These are phyloP conservation scores for Sporothrix mexicana DNA, from an alignment of 2,329 filamentous ascomycete species.

Conservation along the genomic window DNA sequence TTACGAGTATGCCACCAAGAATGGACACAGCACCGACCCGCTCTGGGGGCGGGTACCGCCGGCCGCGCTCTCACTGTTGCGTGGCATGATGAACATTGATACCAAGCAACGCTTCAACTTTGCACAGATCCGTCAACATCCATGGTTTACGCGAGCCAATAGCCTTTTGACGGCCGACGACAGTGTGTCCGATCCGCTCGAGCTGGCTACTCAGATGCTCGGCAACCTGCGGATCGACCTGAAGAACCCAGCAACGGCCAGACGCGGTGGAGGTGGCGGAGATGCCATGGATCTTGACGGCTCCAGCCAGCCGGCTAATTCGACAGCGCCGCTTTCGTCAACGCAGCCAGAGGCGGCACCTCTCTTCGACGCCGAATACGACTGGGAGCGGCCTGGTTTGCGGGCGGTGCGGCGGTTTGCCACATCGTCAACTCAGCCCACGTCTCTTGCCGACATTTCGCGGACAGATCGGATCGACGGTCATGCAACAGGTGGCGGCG, in stretches of 20 bases:
- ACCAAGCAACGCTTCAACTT: slow-evolving; percentile 79
- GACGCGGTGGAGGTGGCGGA: slow-evolving; percentile 42
- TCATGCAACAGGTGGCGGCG: slow-evolving; percentile 27
- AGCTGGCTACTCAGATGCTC: slow-evolving; percentile 92
- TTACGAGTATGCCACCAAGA: slow-evolving; percentile 79
- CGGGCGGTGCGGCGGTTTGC: slow-evolving; percentile 56
- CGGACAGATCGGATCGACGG: slow-evolving; percentile 45
- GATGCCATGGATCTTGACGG: slow-evolving; percentile 76
- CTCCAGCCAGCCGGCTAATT: slow-evolving; percentile 49
- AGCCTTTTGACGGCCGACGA: slow-evolving; percentile 76
- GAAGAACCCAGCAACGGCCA: slow-evolving; percentile 59
- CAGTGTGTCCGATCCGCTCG: slow-evolving; percentile 76
- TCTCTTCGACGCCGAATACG: slow-evolving; percentile 78
- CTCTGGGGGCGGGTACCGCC: slow-evolving; percentile 81
- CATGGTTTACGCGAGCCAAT: slow-evolving; percentile 91
- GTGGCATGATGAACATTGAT: slow-evolving; percentile 91
- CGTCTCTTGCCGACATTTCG: slow-evolving; percentile 47
- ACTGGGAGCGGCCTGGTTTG: slow-evolving; percentile 80
- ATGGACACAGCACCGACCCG: slow-evolving; percentile 81
- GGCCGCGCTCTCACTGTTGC: slow-evolving; percentile 78
- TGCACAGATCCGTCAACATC: slow-evolving; percentile 83
- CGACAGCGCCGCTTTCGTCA: slow-evolving; percentile 7
- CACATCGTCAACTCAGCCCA: slow-evolving; percentile 58
- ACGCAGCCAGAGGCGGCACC: slow-evolving; percentile 64
- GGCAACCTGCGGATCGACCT: slow-evolving; percentile 91